A percentile compares a stretch with the other conserved stretches of the same genome.
These are phyloP conservation scores for Talaromyces nanjingensis DNA, from an alignment of 495 filamentous ascomycete species.

Conservation along the genomic window DNA sequence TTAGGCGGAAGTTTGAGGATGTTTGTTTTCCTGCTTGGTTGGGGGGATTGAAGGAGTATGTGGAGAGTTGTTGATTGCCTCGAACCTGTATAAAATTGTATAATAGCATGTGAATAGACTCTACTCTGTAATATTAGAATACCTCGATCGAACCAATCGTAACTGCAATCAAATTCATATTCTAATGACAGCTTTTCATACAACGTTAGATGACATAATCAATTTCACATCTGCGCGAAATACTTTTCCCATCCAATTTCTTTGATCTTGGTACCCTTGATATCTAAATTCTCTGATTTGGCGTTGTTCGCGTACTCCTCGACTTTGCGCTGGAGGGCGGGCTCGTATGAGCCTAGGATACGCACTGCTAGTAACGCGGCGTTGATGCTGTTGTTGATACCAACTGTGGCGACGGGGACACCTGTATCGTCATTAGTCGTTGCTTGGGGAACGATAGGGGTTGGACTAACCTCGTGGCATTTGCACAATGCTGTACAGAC, in stretches of 20 bases:
- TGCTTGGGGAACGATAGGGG: background rate
- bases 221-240: slow-evolving; percentile 46
- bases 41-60: background rate
- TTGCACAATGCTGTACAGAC: slow-evolving; percentile 82
- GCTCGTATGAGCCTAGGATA: slow-evolving; percentile 67
- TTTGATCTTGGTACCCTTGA: slow-evolving; percentile 38
- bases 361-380: slow-evolving; percentile 83
- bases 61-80: background rate
- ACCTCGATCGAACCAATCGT: background rate
- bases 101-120: background rate
- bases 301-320: slow-evolving; percentile 61
- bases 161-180: background rate
- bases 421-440: slow-evolving; percentile 36
- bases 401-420: slow-evolving; percentile 81
- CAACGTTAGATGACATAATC: background rate
- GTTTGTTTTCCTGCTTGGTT: background rate
- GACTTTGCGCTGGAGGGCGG: slow-evolving; percentile 50
- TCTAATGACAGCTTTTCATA: slow-evolving; percentile 1
- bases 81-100: background rate
- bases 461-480: slow-evolving; percentile 63
- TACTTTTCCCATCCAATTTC: slow-evolving; percentile 68
- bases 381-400: slow-evolving; percentile 90
- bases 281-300: slow-evolving; percentile 58
- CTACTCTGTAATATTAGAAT: background rate
- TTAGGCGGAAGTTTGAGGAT: background rate